Evolutionary conservation across 1,284 basidiomycete genomes (phyloP).

Genomic region (Leucocoprinus gongylophorus): DNA sequence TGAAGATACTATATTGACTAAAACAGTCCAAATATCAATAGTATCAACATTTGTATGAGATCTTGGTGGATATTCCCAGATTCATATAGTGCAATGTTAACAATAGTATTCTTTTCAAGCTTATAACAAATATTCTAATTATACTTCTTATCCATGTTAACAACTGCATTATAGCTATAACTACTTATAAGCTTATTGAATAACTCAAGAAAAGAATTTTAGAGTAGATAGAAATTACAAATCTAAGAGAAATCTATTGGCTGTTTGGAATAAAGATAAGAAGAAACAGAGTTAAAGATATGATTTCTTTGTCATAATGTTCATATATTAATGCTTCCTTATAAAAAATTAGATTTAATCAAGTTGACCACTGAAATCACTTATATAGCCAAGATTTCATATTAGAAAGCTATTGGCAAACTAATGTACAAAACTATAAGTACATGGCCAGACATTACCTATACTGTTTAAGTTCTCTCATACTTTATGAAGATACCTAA

Average conservation of each 20-base stretch:
- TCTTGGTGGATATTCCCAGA: not conserved
- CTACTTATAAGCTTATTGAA: too few species aligned
- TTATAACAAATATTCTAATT: not conserved
- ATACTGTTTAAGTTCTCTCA: too few species aligned
- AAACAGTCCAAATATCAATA: constrained; percentile 15
- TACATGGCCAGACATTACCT: not conserved
- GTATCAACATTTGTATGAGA: not conserved
- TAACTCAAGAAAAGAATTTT: too few species aligned
- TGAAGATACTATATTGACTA: constrained; percentile 18
- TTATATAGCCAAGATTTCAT: not conserved
- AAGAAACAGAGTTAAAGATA: not conserved
- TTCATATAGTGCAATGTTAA: not conserved
- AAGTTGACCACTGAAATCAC: not conserved
- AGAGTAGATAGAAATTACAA: too few species aligned
- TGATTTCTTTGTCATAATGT: not conserved
- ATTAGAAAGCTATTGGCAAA: not conserved
- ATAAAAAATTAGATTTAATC: not conserved
- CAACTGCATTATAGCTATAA: not conserved
- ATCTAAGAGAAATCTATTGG: too few species aligned
- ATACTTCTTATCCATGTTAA: not conserved
- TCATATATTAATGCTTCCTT: not conserved
- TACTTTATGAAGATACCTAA: too few species aligned
- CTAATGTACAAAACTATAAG: not conserved
- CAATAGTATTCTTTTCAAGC: not conserved
- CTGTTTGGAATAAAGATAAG: too few species aligned